These are phyloP conservation scores for Corynespora cassiicola DNA, from an alignment of 2,329 filamentous ascomycete species.

Conservation along the genomic window DNA sequence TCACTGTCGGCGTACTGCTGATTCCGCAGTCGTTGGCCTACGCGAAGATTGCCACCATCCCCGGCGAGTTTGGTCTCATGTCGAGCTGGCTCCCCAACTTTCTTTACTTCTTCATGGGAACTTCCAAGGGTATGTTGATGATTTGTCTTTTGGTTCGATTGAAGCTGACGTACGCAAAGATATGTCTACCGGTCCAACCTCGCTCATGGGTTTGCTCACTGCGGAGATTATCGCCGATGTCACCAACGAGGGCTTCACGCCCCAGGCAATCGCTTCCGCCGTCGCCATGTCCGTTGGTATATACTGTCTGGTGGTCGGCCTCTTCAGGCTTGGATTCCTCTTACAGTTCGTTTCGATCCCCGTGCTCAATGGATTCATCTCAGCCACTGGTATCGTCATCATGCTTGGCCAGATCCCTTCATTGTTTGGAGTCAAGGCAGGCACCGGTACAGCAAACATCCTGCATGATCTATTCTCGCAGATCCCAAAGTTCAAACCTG, in stretches of 20 bases:
- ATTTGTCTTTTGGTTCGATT: too few species aligned
- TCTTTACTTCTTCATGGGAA: slow-evolving; percentile 96
- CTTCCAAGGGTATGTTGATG: slow-evolving; percentile 49
- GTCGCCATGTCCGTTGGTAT: slow-evolving; percentile 70
- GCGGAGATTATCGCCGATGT: slow-evolving; percentile 65
- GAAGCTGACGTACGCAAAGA: slow-evolving; percentile 59
- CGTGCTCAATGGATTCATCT: slow-evolving; percentile 70
- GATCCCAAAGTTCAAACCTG: slow-evolving; percentile 63
- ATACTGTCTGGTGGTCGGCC: slow-evolving; percentile 64
- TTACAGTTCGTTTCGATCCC: slow-evolving; percentile 71
- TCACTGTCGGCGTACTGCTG: slow-evolving; percentile 77
- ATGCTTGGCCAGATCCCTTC: slow-evolving; percentile 69
- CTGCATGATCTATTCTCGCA: slow-evolving; percentile 65
- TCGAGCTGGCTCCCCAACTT: slow-evolving; percentile 95
- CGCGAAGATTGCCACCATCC: slow-evolving; percentile 87
- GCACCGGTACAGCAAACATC: slow-evolving; percentile 61
- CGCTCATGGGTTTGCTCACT: slow-evolving; percentile 68
- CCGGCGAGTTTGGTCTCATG: slow-evolving; percentile 85
- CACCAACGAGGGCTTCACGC: slow-evolving; percentile 56
- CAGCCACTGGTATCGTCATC: slow-evolving; percentile 70
- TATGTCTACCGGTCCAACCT: slow-evolving; percentile 71
- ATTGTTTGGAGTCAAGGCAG: slow-evolving; percentile 62
- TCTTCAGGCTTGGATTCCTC: slow-evolving; percentile 69
- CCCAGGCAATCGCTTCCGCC: slow-evolving; percentile 65
- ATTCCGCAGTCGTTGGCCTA: slow-evolving; percentile 97